Conservation (phyloP, 2,329 filamentous ascomycete species). For the Ceratocystis eucalypticola region DNA sequence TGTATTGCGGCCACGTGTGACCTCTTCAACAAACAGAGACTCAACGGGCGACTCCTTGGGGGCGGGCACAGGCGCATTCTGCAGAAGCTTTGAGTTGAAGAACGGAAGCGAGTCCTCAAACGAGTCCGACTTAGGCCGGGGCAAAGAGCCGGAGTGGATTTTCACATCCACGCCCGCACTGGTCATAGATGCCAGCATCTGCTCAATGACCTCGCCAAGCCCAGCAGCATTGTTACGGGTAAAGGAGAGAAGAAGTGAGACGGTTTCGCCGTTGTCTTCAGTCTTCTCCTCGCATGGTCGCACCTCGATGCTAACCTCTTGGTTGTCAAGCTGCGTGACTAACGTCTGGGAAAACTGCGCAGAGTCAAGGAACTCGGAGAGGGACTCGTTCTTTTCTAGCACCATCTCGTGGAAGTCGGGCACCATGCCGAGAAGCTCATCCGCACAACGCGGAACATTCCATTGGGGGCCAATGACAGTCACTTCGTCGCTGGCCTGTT, state of each 20-base stretch:
- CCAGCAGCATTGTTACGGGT: constrained; percentile 95
- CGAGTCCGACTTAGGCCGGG: constrained; percentile 95
- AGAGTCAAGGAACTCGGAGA: constrained; percentile 72
- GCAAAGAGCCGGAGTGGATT: constrained; percentile 85
- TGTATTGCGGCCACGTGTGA: constrained; percentile 61
- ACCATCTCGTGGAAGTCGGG: constrained; percentile 89
- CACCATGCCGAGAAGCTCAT: constrained; percentile 95
- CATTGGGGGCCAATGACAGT: constrained; percentile 94
- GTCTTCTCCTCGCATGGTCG: constrained; percentile 43
- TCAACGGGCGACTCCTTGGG: constrained; percentile 82
- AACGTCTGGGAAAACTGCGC: constrained; percentile 69
- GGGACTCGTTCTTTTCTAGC: constrained; percentile 58
- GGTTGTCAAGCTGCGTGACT: constrained; percentile 68
- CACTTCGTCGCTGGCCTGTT: constrained; percentile 91
- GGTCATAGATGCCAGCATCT: constrained; percentile 72
- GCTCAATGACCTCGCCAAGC: constrained; percentile 90
- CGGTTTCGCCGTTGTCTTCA: constrained; percentile 43
- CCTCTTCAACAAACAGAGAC: constrained; percentile 67
- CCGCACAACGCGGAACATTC: constrained; percentile 92
- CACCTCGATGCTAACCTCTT: constrained; percentile 77
- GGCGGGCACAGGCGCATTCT: constrained; percentile 71
- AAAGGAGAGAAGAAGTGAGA: constrained; percentile 63
- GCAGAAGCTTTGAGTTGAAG: constrained; percentile 92
- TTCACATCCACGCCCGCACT: constrained; percentile 78
- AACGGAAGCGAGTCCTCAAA: constrained; percentile 95